Evolutionary conservation across 2,329 filamentous ascomycete genomes (phyloP).

Genomic region (Emmonsiellopsis sp.): DNA sequence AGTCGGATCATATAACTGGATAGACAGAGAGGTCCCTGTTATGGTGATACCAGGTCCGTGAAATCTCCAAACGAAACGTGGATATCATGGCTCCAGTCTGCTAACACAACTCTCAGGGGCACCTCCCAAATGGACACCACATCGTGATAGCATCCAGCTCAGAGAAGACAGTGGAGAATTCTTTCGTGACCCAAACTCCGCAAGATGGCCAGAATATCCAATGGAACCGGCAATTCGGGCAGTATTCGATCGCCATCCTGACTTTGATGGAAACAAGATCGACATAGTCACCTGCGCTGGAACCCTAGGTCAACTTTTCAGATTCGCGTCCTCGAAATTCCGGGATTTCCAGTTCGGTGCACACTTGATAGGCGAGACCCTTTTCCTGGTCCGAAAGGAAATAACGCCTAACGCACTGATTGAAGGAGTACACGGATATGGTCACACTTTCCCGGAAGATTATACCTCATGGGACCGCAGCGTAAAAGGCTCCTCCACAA

Average conservation of each 20-base stretch:
- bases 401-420: slow-evolving; percentile 52
- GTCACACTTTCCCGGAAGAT: slow-evolving; percentile 57
- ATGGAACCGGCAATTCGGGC: slow-evolving; percentile 38
- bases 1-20: slow-evolving; percentile 47
- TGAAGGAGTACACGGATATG: slow-evolving; percentile 48
- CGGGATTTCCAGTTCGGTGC: slow-evolving; percentile 23
- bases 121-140: slow-evolving; percentile 45
- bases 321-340: slow-evolving; percentile 6
- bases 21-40: slow-evolving; percentile 24
- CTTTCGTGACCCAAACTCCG: slow-evolving; percentile 36
- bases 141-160: slow-evolving; percentile 24
- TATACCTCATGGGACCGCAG: slow-evolving; percentile 55
- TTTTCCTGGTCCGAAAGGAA: slow-evolving; percentile 57
- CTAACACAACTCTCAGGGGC: slow-evolving; percentile 28
- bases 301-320: slow-evolving; percentile 52
- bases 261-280: slow-evolving; percentile 27
- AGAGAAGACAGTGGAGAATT: slow-evolving; percentile 37
- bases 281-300: slow-evolving; percentile 54
- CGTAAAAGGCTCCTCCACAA: slow-evolving; percentile 47
- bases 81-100: neutral
- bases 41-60: slow-evolving; percentile 40
- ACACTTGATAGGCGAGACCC: slow-evolving; percentile 46
- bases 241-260: slow-evolving; percentile 30
- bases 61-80: neutral
- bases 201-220: slow-evolving; percentile 29